A percentile compares a stretch with the other conserved stretches of the same genome.
phyloP scores from a whole-genome alignment of 2,329 filamentous ascomycete genomes.

The Epichloe sp. region DNA sequence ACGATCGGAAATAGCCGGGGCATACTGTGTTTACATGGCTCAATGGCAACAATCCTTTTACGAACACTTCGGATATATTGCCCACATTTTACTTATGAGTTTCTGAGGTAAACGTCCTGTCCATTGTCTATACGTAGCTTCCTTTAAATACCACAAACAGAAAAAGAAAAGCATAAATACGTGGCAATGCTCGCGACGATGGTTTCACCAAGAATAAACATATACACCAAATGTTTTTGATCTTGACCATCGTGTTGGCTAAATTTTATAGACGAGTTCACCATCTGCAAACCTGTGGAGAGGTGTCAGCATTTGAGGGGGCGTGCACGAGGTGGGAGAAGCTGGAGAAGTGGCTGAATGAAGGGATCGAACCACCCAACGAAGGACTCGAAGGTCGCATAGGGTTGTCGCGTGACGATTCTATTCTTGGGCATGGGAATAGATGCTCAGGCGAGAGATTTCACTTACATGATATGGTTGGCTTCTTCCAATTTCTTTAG shows the following conservation, averaged over 20 bases:
- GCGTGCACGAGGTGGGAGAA: background rate
- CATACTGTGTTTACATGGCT: background rate
- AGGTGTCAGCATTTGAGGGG: constrained; percentile 9
- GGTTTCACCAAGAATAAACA: background rate
- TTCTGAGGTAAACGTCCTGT: background rate
- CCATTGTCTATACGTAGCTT: background rate
- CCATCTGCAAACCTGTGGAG: constrained; percentile 41
- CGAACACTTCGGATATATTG: background rate
- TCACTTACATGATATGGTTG: constrained; percentile 84
- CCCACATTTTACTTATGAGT: background rate
- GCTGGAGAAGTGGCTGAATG: background rate
- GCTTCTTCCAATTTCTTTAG: constrained; percentile 66
- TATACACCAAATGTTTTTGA: background rate
- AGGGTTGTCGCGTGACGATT: background rate
- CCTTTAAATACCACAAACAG: background rate
- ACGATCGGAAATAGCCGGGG: too few relatives aligned
- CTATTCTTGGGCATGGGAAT: background rate
- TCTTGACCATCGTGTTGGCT: constrained; percentile 9
- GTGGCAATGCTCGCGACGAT: background rate
- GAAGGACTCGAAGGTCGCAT: background rate
- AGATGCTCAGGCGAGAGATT: background rate
- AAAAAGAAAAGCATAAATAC: too few relatives aligned
- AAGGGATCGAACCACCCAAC: background rate
- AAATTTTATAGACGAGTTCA: constrained; percentile 59
- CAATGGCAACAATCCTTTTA: background rate